Conservation (phyloP, 768 basidiomycete species). For the Russula dissimulans region DNA sequence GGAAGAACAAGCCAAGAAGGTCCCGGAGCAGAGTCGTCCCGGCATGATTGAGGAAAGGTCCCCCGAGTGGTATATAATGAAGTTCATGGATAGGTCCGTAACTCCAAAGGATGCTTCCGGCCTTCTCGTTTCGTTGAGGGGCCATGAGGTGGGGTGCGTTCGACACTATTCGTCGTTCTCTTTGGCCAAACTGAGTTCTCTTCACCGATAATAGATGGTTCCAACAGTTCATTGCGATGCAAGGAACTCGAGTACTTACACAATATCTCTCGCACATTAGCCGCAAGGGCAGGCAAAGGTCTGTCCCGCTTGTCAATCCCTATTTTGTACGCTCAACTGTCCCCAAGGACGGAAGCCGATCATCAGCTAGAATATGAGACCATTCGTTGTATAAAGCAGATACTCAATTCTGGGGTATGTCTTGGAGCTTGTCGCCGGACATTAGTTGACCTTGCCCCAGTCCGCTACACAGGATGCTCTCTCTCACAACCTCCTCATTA, state of each 20-base stretch:
- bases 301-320: conserved; percentile 16
- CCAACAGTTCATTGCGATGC: conserved; percentile 59
- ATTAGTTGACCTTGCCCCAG: conserved; percentile 11
- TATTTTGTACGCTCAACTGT: neutral
- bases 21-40: conserved; percentile 48
- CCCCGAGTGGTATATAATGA: conserved; percentile 90
- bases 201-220: conserved; percentile 53
- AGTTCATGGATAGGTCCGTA: conserved; percentile 80
- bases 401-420: conserved; percentile 60
- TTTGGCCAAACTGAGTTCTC: neutral
- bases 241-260: conserved; percentile 79
- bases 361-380: conserved; percentile 76
- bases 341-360: conserved; percentile 52
- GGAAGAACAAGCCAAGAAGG: conserved; percentile 52
- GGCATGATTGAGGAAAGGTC: conserved; percentile 51
- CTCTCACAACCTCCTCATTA: conserved; percentile 61
- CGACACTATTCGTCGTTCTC: neutral
- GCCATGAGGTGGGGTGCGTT: conserved; percentile 68
- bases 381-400: conserved; percentile 75
- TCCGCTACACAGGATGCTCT: conserved; percentile 63
- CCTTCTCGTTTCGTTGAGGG: conserved; percentile 68
- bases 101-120: conserved; percentile 72
- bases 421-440: conserved; percentile 3
- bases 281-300: conserved; percentile 60
- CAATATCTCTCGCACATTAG: conserved; percentile 70